A percentile compares a stretch with the other conserved stretches of the same genome.
Evolutionary conservation across 345 rosid genomes (phyloP).

Genomic region (Eucalyptus pauciflora): DNA sequence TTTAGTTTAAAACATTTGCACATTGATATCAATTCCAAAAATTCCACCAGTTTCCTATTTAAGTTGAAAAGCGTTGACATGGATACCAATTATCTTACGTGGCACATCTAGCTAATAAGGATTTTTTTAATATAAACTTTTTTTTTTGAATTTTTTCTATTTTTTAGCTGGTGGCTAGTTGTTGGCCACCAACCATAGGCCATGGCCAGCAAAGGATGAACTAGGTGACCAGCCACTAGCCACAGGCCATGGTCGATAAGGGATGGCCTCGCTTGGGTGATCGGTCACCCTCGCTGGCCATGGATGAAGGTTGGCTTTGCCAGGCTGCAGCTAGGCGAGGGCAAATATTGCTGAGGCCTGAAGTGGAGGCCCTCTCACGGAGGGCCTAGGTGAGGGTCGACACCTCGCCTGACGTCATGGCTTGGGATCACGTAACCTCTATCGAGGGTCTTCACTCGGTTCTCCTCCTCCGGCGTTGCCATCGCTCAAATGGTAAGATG

Average conservation of each 20-base stretch:
- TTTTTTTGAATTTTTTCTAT: too few species aligned
- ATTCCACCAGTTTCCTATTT: too few species aligned
- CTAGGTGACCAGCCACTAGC: too few species aligned
- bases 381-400: not conserved
- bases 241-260: not conserved
- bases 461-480: not conserved
- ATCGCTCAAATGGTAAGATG: not conserved
- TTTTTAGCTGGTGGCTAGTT: not conserved
- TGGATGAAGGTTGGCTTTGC: not conserved
- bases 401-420: not conserved
- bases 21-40: too few species aligned
- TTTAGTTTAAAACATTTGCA: too few species aligned
- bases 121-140: too few species aligned
- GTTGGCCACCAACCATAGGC: too few species aligned
- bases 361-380: too few species aligned
- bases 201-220: too few species aligned
- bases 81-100: too few species aligned
- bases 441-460: not conserved
- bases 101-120: not conserved
- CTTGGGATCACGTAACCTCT: not conserved
- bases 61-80: not conserved
- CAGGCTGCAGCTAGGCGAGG: not conserved
- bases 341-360: not conserved
- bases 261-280: not conserved
- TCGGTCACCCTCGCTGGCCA: not conserved